A percentile compares a stretch with the other conserved stretches of the same genome.
Evolutionary conservation across 257 asterid genomes (phyloP).

Genomic region (Salvia rosmarinus): DNA sequence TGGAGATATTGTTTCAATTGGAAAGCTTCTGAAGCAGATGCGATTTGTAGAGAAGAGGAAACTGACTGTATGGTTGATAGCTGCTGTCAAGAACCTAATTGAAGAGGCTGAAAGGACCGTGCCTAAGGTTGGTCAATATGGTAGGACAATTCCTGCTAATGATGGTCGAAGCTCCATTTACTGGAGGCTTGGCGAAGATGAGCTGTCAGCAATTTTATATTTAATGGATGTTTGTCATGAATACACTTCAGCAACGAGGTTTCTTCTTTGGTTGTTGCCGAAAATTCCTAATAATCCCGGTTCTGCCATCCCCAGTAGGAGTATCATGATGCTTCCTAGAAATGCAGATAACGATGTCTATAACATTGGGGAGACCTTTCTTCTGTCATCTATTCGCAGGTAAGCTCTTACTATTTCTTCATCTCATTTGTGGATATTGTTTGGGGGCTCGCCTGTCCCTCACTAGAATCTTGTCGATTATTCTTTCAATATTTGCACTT

Average conservation of each 20-base stretch:
- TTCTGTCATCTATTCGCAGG: constrained; percentile 82
- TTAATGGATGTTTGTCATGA: constrained; percentile 87
- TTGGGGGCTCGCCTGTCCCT: not conserved
- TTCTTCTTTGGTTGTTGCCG: constrained; percentile 91
- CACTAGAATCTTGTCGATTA: not conserved
- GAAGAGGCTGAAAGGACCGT: constrained; percentile 79
- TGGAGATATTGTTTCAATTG: constrained; percentile 70
- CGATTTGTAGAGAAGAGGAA: constrained; percentile 73
- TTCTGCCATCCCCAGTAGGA: constrained; percentile 65
- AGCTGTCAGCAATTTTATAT: constrained; percentile 72
- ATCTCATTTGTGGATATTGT: constrained; percentile 2
- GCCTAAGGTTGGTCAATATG: constrained; percentile 67
- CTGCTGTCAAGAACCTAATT: constrained; percentile 66
- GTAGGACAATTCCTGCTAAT: constrained; percentile 58
- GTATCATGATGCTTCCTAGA: constrained; percentile 62
- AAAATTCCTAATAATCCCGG: constrained; percentile 67
- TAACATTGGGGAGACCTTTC: constrained; percentile 87
- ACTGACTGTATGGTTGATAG: constrained; percentile 69
- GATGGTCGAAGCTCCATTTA: constrained; percentile 64
- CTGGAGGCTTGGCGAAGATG: constrained; percentile 97
- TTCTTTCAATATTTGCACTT: not conserved
- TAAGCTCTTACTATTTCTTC: constrained; percentile 27
- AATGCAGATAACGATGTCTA: constrained; percentile 62
- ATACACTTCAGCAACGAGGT: constrained; percentile 67
- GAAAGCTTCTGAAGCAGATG: constrained; percentile 74